Conservation (phyloP, 164 flowering plant species). For the Piper betle region DNA sequence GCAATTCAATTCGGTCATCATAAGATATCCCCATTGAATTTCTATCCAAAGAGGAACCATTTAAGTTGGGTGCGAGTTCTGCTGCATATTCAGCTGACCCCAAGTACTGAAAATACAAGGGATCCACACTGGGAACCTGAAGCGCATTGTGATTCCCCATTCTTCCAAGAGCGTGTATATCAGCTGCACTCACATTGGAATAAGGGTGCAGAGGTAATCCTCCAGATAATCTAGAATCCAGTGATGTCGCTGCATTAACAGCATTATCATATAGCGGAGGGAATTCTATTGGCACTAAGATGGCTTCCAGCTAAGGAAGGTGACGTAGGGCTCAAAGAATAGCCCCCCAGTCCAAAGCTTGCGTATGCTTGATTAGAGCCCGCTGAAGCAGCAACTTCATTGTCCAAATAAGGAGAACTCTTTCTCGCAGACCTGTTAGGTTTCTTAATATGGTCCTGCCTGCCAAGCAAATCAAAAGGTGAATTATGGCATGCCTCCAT, state of each 20-base stretch:
- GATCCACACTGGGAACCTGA: slow-evolving; percentile 43
- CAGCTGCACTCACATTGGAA: slow-evolving; percentile 44
- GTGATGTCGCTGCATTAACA: slow-evolving; percentile 50
- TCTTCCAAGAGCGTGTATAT: slow-evolving; percentile 37
- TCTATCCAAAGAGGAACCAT: slow-evolving; percentile 39
- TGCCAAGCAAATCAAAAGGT: slow-evolving; percentile 34
- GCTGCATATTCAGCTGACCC: slow-evolving; percentile 55
- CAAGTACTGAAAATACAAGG: slow-evolving; percentile 60
- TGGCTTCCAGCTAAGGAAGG: slow-evolving; percentile 47
- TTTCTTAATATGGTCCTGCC: slow-evolving; percentile 29
- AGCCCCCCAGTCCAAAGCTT: slow-evolving; percentile 42
- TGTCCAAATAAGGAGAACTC: too few species aligned
- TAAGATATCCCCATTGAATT: slow-evolving; percentile 38
- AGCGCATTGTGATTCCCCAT: slow-evolving; percentile 34
- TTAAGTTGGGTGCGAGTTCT: slow-evolving; percentile 35
- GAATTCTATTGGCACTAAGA: slow-evolving; percentile 33
- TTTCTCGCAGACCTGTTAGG: neutral
- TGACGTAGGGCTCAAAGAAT: slow-evolving; percentile 39
- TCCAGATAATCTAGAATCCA: slow-evolving; percentile 38
- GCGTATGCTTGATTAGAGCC: slow-evolving; percentile 23
- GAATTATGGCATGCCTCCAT: slow-evolving; percentile 26
- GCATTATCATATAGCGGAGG: slow-evolving; percentile 48
- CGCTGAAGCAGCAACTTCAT: slow-evolving; percentile 10
- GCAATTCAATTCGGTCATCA: slow-evolving; percentile 48
- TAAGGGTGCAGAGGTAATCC: slow-evolving; percentile 36